phyloP scores from a whole-genome alignment of 2,329 filamentous ascomycete genomes.

The Sarocladiaceae sp. region DNA sequence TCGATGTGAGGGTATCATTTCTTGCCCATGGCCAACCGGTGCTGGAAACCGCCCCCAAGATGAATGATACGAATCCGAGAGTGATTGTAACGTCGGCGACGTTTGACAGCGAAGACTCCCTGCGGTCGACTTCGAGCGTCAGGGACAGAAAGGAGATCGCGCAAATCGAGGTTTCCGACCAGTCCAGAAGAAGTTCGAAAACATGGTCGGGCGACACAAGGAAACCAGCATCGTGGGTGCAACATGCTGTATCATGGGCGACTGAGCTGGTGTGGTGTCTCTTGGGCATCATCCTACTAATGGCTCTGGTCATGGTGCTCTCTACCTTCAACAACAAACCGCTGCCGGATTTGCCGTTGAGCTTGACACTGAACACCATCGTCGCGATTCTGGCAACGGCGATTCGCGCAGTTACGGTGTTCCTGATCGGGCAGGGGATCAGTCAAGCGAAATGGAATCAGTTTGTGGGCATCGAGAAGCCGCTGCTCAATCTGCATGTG shows the following conservation, averaged over 20 bases:
- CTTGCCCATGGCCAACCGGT: no score
- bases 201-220: no score
- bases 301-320: constrained; percentile 18
- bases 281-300: constrained; percentile 7
- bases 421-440: constrained; percentile 20
- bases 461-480: constrained; percentile 11
- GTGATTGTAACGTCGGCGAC: constrained; percentile 1
- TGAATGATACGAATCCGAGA: neutral
- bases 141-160: no score
- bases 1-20: no score
- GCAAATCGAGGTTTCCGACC: no score
- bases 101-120: neutral
- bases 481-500: constrained; percentile 12
- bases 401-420: constrained; percentile 17
- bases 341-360: constrained; percentile 16
- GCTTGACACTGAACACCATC: constrained; percentile 22
- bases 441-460: constrained; percentile 17
- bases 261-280: constrained; percentile 3
- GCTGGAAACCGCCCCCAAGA: no score
- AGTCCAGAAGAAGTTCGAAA: neutral
- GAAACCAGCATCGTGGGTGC: neutral
- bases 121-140: neutral
- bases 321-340: constrained; percentile 15
- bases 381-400: constrained; percentile 21
- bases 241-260: constrained; percentile 5